Conservation (phyloP, 1,284 basidiomycete genomes). For the Boletus semigastroideus region DNA sequence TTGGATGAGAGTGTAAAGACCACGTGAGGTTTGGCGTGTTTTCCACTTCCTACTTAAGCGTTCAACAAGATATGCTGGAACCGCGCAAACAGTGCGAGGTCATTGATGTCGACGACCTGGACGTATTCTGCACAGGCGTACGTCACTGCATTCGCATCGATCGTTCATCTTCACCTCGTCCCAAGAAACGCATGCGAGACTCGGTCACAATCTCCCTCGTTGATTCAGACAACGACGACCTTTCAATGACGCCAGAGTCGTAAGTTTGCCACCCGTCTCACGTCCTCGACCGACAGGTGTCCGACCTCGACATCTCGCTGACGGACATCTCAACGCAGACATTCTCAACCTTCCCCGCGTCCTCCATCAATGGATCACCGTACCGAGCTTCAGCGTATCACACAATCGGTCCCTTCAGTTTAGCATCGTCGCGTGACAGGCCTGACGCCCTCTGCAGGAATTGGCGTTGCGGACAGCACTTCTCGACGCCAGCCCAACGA, state of each 20-base stretch:
- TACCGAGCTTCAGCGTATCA: constrained; percentile 29
- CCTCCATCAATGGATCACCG: neutral
- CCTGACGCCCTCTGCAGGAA: constrained; percentile 26
- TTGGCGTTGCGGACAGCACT: constrained; percentile 16
- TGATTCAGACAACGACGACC: constrained; percentile 22
- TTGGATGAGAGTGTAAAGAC: neutral
- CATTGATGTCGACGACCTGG: constrained; percentile 30
- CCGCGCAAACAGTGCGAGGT: constrained; percentile 13
- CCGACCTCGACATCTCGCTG: neutral
- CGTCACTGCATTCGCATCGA: constrained; percentile 19
- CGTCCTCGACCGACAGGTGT: neutral
- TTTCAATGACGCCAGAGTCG: constrained; percentile 1
- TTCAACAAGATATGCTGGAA: constrained; percentile 6
- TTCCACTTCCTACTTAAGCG: constrained; percentile 3
- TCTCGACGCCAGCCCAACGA: constrained; percentile 11
- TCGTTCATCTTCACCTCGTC: constrained; percentile 9
- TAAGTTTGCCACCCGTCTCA: constrained; percentile 8
- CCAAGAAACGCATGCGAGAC: constrained; percentile 11
- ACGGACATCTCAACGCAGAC: neutral
- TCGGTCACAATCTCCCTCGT: constrained; percentile 15
- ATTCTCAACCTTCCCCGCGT: neutral
- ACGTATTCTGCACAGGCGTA: constrained; percentile 22
- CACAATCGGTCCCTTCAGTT: constrained; percentile 20
- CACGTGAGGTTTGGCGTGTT: constrained; percentile 14
- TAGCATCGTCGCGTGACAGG: neutral